Base-by-base conservation (phyloP, 1,284 basidiomycete genomes). In the Sanguinoderma infundibulare region DNA sequence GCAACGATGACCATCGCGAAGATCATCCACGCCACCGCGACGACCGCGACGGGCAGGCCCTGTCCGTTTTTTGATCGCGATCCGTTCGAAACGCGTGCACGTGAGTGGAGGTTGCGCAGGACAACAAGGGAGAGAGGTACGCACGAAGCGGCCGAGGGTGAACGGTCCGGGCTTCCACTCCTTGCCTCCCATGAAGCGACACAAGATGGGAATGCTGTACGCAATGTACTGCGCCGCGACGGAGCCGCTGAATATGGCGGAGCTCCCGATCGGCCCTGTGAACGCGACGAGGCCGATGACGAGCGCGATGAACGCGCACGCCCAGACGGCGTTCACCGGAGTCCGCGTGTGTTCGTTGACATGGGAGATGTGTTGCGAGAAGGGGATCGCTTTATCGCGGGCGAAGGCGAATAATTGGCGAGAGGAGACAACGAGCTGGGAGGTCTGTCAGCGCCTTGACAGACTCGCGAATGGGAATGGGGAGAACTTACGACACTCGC, bases 161-260 rank as follows among this genome's bases (percentile, higher is more conserved):
- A 91, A 92, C 1, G 87, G 87, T 0, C 90, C 90, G 0, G 85
- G 85, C 56, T 79, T 79, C 73, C 89, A 87, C 15, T 83, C 67
- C 38, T 84, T 84, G 0, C 78, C 75, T 30, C 62, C 81, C 57
- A 66, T 63, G 67, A 71, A 81, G 68, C 65, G 74, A 67, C 38
- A 72, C 63, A 35, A 65, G 65, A 81, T 76, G 35, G 77, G 73
- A 22, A 89, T 84, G 0, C 79, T 68, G 70, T 87, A 91, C 20
- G 69, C 86, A 44, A 85, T 73, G 64, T 90, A 90, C 44, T 84
- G 79, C 1, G 78, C 84, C 1, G 79, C 79, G 17, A 88, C 79
- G 0, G 80, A 81, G 20, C 90, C 75, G 0, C 86, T 77, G 70
- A 92, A 92, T 28, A 92, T 79, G 0, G 89, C 89, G 60, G 82